phyloP scores from a whole-genome alignment of 495 filamentous ascomycete genomes.

The Penicillium diatomitis region DNA sequence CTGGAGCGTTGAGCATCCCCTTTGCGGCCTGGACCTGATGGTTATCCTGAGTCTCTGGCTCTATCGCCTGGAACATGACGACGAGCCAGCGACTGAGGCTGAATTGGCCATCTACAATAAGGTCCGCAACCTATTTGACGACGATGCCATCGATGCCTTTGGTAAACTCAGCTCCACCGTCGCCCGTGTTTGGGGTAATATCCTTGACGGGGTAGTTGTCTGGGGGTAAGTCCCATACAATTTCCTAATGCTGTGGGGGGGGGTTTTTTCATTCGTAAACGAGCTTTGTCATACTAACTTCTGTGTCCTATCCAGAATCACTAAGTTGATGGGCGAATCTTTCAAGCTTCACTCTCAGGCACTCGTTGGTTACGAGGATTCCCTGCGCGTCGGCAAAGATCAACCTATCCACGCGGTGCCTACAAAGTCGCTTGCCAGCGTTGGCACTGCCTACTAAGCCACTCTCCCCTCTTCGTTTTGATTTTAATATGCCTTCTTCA shows the following conservation, averaged over 20 bases:
- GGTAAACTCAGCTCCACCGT: slow-evolving; percentile 87
- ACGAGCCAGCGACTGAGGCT: slow-evolving; percentile 84
- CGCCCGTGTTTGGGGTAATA: slow-evolving; percentile 91
- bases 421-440: slow-evolving; percentile 37
- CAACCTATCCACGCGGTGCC: slow-evolving; percentile 40
- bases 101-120: slow-evolving; percentile 94
- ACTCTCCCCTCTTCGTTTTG: slow-evolving; percentile 8
- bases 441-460: slow-evolving; percentile 40
- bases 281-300: slow-evolving; percentile 33
- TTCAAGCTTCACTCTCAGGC: slow-evolving; percentile 96
- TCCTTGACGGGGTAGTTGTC: slow-evolving; percentile 97
- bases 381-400: slow-evolving; percentile 37
- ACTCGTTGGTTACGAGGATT: slow-evolving; percentile 87
- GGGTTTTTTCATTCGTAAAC: neutral
- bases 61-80: slow-evolving; percentile 97
- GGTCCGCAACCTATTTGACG: slow-evolving; percentile 85
- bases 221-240: slow-evolving; percentile 65
- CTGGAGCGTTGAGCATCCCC: slow-evolving; percentile 97
- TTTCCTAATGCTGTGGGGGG: neutral
- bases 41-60: slow-evolving; percentile 98
- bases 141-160: slow-evolving; percentile 71
- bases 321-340: slow-evolving; percentile 94
- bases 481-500: slow-evolving; percentile 6
- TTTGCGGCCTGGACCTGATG: slow-evolving; percentile 95
- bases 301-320: slow-evolving; percentile 56